These are phyloP conservation scores for Fagopyrum tataricum DNA, from an alignment of 148 eudicot genomes.

Conservation along the genomic window DNA sequence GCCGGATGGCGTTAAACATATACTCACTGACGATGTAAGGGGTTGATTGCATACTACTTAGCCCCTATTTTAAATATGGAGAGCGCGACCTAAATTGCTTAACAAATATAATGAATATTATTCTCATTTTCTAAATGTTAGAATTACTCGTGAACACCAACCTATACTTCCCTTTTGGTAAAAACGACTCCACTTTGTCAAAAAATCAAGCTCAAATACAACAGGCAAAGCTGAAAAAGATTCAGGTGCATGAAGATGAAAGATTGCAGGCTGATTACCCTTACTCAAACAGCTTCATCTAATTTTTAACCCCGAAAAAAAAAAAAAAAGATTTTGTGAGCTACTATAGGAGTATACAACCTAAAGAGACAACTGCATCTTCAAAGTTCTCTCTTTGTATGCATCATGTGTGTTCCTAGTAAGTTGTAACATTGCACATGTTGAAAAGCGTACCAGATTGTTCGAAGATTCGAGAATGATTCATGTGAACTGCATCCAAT, in stretches of 20 bases:
- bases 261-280: neutral
- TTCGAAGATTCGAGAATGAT: neutral
- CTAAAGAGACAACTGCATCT: neutral
- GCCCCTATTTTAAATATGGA: too few relatives aligned
- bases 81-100: too few relatives aligned
- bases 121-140: neutral
- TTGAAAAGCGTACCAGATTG: neutral
- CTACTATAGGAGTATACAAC: too few relatives aligned
- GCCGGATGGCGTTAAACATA: too few relatives aligned
- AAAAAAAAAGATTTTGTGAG: too few relatives aligned
- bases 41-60: too few relatives aligned
- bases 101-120: neutral
- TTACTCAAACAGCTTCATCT: neutral
- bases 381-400: too few relatives aligned
- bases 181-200: neutral
- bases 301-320: too few relatives aligned
- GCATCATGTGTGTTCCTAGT: neutral
- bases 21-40: too few relatives aligned
- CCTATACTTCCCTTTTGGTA: neutral
- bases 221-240: neutral
- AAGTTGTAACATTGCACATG: neutral
- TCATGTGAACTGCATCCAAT: slow-evolving; percentile 46
- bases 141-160: neutral
- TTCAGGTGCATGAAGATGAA: neutral
- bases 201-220: neutral